Conservation (phyloP, 108 stramenopile genomes). For the Thalassiosira profunda region DNA sequence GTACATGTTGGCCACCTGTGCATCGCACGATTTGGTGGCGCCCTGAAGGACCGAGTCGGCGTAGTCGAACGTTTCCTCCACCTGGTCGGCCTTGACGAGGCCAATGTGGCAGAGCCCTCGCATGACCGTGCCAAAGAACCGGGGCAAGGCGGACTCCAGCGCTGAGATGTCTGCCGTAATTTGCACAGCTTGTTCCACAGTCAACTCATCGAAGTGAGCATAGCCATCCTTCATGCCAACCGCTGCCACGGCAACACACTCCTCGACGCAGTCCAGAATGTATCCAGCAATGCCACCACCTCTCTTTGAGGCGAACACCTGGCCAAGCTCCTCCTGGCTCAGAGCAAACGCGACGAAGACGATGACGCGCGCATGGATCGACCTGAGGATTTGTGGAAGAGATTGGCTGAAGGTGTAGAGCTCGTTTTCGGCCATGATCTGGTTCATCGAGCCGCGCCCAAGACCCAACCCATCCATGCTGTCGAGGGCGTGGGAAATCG, state of each 20-base stretch:
- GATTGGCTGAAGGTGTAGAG: constrained; percentile 79
- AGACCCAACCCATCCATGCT: constrained; percentile 46
- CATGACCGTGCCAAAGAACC: constrained; percentile 89
- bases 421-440: constrained; percentile 61
- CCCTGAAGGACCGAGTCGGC: constrained; percentile 81
- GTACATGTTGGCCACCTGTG: constrained; percentile 90
- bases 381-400: constrained; percentile 82
- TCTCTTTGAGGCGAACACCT: constrained; percentile 83
- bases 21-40: constrained; percentile 89
- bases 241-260: constrained; percentile 87
- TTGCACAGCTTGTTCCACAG: constrained; percentile 90
- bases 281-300: constrained; percentile 84
- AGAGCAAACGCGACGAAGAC: constrained; percentile 83
- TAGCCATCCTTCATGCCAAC: constrained; percentile 89
- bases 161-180: constrained; percentile 91
- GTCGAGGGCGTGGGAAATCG: constrained; percentile 30
- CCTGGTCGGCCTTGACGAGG: constrained; percentile 80
- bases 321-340: constrained; percentile 90
- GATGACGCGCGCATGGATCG: constrained; percentile 90
- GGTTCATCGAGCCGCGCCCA: constrained; percentile 45
- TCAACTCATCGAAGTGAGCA: constrained; percentile 75
- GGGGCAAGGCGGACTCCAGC: constrained; percentile 77
- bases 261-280: constrained; percentile 88
- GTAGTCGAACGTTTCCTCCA: constrained; percentile 87
- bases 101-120: constrained; percentile 91